Percentiles rank a stretch among this genome's conserved stretches.
Evolutionary conservation across 345 rosid genomes (phyloP).

Genomic region (Turnera subulata): DNA sequence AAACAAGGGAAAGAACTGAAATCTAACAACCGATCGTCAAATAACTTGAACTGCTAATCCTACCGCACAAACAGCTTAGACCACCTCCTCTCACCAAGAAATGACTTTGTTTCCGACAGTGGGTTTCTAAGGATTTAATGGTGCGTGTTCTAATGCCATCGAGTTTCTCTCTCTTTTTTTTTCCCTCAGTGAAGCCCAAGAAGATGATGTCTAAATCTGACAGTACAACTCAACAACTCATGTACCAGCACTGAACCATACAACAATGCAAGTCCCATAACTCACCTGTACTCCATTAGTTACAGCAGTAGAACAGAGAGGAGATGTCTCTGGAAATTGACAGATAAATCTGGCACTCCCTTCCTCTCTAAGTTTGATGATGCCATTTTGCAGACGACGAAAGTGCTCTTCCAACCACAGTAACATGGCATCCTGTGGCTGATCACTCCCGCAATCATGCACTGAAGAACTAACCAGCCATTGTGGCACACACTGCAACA

Average conservation of each 20-base stretch:
- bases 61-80: too few species aligned
- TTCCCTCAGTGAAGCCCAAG: too few species aligned
- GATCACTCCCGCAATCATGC: slow-evolving; percentile 37
- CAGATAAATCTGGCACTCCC: slow-evolving; percentile 39
- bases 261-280: not conserved
- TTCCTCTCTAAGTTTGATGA: slow-evolving; percentile 41
- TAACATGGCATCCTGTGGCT: slow-evolving; percentile 72
- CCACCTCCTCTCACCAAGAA: too few species aligned
- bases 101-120: too few species aligned
- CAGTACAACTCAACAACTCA: not conserved
- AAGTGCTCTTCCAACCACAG: slow-evolving; percentile 94
- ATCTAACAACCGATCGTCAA: too few species aligned
- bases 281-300: slow-evolving; percentile 78
- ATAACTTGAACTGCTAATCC: too few species aligned
- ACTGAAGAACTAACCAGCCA: slow-evolving; percentile 42
- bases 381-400: slow-evolving; percentile 53
- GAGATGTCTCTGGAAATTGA: slow-evolving; percentile 72
- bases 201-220: not conserved
- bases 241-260: not conserved
- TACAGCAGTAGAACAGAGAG: slow-evolving; percentile 65
- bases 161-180: too few species aligned
- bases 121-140: too few species aligned
- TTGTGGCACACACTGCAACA: slow-evolving; percentile 81
- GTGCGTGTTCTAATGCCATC: too few species aligned
- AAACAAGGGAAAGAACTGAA: too few species aligned